Base-by-base conservation (phyloP, 495 filamentous ascomycete genomes). In the Glonium stellatum region DNA sequence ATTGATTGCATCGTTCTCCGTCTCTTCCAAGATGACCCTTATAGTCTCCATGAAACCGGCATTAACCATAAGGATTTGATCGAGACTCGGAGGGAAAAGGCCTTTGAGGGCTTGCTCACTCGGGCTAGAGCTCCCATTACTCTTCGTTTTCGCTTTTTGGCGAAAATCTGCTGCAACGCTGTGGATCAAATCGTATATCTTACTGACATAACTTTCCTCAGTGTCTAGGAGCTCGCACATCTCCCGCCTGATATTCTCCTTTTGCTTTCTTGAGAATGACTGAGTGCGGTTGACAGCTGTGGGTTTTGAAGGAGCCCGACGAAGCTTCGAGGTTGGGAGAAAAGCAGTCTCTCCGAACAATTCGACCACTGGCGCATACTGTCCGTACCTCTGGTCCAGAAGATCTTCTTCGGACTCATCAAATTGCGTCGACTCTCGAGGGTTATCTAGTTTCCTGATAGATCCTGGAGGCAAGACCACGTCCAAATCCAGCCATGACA, bases 181-280 rank as follows among this genome's bases (percentile, higher is more conserved):
- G 54, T 87, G 84, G 46, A 95, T 84, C 49, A 98, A 76, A 48
- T 91, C 86, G 61, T 87, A 82, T 37, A 97, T 66, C 68, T 96
- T 95, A 68, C 79, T 76, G 35, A 97, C 90, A 72, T 97, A 99
- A 66, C 88, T 84, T 67, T 92, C 89, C 73, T 99, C 93, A 0
- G 93, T 99, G 66, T 95, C 89, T 25, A 95, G 81, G 58, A 97
- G 69, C 70, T 99, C 93, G 63, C 84, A 87, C 84, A 99, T 87
- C 68, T 95, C 91, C 61, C 89, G 83, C 54, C 91, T 84, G 57
- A 97, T 72, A 42, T 85, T 84, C 55, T 91, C 81, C 67, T 95
- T 92, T 67, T 96, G 89, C 47, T 85, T 84, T 67, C 85, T 85
- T 6, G 85, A 80, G 63, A 96, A 89, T 0, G 84, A 78, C 61